Conservation (phyloP, 441 rosid genomes). For the Eutrema salsugineum region DNA sequence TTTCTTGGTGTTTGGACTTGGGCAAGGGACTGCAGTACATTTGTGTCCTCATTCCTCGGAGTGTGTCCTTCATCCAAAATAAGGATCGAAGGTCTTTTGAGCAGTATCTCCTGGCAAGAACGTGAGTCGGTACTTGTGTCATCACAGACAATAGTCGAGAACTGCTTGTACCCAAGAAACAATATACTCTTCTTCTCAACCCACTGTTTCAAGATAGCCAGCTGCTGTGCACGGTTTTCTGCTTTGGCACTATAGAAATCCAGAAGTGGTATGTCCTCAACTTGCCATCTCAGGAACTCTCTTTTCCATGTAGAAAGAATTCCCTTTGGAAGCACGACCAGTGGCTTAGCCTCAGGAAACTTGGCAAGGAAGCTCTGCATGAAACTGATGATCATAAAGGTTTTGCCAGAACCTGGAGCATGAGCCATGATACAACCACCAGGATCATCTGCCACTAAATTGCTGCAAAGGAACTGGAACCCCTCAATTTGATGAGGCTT, state of each 20-base stretch:
- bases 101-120: slow-evolving; percentile 65
- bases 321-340: slow-evolving; percentile 84
- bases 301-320: slow-evolving; percentile 76
- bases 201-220: slow-evolving; percentile 72
- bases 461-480: slow-evolving; percentile 76
- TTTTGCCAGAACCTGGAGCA: slow-evolving; percentile 96
- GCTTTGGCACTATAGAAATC: slow-evolving; percentile 76
- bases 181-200: slow-evolving; percentile 66
- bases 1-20: slow-evolving; percentile 79
- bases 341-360: slow-evolving; percentile 65
- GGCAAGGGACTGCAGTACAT: slow-evolving; percentile 74
- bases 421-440: slow-evolving; percentile 91
- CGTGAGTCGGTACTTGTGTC: slow-evolving; percentile 31
- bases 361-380: slow-evolving; percentile 88
- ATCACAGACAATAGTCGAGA: slow-evolving; percentile 68
- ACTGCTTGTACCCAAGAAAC: slow-evolving; percentile 80
- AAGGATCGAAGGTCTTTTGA: slow-evolving; percentile 64
- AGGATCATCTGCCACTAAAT: slow-evolving; percentile 70
- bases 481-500: slow-evolving; percentile 87
- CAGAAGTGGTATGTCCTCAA: slow-evolving; percentile 68
- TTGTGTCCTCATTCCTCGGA: slow-evolving; percentile 78
- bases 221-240: slow-evolving; percentile 62
- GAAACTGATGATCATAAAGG: slow-evolving; percentile 89
- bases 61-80: slow-evolving; percentile 95
- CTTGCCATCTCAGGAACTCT: slow-evolving; percentile 79